Conservation (phyloP, 768 basidiomycete species). For the Trichaptum fuscoviolaceum region DNA sequence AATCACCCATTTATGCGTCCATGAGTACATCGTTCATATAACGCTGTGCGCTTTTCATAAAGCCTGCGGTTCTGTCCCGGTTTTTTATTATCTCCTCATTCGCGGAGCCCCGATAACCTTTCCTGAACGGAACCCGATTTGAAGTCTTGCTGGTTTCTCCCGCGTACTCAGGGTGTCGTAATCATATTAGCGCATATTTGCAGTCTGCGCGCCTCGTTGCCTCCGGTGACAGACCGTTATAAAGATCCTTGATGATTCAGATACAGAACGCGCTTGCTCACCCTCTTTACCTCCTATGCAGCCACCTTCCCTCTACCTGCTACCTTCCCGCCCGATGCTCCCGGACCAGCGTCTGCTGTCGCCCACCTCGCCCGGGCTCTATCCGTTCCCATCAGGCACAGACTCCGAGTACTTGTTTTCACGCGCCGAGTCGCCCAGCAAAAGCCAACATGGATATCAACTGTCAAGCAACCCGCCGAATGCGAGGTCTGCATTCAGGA, state of each 20-base stretch:
- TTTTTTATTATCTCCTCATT: background rate
- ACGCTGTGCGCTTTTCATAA: background rate
- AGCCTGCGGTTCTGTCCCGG: background rate
- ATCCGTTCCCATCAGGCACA: conserved; percentile 1
- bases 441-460: conserved; percentile 12
- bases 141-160: background rate
- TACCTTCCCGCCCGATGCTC: background rate
- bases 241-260: background rate
- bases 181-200: background rate
- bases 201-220: background rate
- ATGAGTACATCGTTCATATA: background rate
- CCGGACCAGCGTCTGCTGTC: background rate
- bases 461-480: conserved; percentile 70
- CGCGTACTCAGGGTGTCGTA: background rate
- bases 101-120: background rate
- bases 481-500: conserved; percentile 57
- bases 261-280: background rate
- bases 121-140: background rate
- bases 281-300: background rate
- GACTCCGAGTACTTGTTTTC: conserved; percentile 6
- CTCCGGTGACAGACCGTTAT: background rate
- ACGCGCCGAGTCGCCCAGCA: conserved; percentile 3
- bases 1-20: background rate
- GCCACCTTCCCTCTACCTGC: background rate
- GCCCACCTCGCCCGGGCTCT: conserved; percentile 6